These are phyloP conservation scores for Ilyonectria mors-panacis DNA, from an alignment of 2,329 filamentous ascomycete species.

Conservation along the genomic window DNA sequence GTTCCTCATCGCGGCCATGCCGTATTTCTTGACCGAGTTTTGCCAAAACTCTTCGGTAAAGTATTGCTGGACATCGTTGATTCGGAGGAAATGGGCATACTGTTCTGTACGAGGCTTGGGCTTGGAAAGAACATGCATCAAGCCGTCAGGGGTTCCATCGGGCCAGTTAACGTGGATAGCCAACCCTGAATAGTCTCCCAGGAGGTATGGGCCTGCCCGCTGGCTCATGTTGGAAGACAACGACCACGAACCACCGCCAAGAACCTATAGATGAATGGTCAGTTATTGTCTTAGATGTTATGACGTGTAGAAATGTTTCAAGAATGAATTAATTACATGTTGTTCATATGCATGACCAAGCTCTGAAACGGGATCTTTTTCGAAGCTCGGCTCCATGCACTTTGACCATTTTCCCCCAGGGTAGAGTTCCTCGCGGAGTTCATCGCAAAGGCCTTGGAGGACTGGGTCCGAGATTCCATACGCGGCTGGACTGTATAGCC, in stretches of 20 bases:
- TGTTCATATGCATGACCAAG: conserved; percentile 46
- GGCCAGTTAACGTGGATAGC: conserved; percentile 6
- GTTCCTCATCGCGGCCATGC: conserved; percentile 41
- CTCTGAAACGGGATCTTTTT: conserved; percentile 42
- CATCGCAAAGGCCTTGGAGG: conserved; percentile 28
- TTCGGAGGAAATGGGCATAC: conserved; percentile 32
- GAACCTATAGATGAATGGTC: conserved; percentile 28
- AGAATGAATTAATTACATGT: conserved; percentile 19
- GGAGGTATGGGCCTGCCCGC: conserved; percentile 28
- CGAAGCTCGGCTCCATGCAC: conserved; percentile 41
- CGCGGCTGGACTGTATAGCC: conserved; percentile 34
- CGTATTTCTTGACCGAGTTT: conserved; percentile 42
- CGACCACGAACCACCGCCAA: conserved; percentile 42
- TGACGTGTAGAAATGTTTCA: neutral
- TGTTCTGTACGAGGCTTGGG: conserved; percentile 15
- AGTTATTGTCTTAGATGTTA: neutral
- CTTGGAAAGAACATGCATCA: conserved; percentile 8
- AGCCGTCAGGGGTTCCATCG: neutral
- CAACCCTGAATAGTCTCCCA: conserved; percentile 35
- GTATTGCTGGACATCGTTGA: conserved; percentile 32
- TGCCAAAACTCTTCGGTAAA: conserved; percentile 49
- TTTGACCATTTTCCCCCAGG: neutral
- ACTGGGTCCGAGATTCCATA: conserved; percentile 31
- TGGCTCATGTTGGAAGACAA: conserved; percentile 12
- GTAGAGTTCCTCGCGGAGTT: conserved; percentile 26